Evolutionary conservation across 2,329 filamentous ascomycete species (phyloP).

Genomic region (Cordyceps javanica): DNA sequence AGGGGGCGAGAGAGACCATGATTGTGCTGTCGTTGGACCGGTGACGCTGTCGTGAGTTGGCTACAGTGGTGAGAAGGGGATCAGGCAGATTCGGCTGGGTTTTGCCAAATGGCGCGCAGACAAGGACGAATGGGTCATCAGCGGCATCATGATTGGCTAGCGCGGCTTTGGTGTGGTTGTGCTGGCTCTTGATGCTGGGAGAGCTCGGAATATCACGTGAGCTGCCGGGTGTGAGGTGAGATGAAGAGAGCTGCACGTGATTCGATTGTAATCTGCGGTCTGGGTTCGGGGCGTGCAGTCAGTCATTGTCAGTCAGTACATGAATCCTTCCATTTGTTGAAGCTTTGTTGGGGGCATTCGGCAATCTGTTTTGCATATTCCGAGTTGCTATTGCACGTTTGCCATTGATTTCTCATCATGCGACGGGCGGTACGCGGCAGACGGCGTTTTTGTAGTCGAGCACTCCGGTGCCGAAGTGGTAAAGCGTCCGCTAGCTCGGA

Average conservation of each 20-base stretch:
- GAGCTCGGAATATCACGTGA: constrained; percentile 29
- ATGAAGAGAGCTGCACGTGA: not conserved
- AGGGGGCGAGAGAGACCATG: constrained; percentile 67
- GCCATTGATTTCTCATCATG: not conserved
- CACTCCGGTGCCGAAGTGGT: not conserved
- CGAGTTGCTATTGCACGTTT: not conserved
- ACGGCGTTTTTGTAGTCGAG: not conserved
- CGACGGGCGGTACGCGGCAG: not conserved
- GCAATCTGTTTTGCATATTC: not conserved
- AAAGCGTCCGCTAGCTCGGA: not conserved
- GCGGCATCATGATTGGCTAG: constrained; percentile 20
- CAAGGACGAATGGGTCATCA: constrained; percentile 21
- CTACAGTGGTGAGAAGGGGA: not conserved
- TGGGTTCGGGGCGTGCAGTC: too few species aligned
- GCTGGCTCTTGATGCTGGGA: constrained; percentile 17
- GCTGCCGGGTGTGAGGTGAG: not conserved
- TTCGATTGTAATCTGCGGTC: too few species aligned
- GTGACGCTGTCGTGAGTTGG: not conserved
- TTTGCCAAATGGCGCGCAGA: constrained; percentile 17
- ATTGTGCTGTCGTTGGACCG: constrained; percentile 38
- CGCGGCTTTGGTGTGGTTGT: constrained; percentile 20
- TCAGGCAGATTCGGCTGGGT: constrained; percentile 11
- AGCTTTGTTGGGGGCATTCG: not conserved
- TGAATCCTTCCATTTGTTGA: not conserved
- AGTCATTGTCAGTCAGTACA: too few species aligned